phyloP scores from a whole-genome alignment of 2,329 filamentous ascomycete genomes.

The Fusarium sp. region DNA sequence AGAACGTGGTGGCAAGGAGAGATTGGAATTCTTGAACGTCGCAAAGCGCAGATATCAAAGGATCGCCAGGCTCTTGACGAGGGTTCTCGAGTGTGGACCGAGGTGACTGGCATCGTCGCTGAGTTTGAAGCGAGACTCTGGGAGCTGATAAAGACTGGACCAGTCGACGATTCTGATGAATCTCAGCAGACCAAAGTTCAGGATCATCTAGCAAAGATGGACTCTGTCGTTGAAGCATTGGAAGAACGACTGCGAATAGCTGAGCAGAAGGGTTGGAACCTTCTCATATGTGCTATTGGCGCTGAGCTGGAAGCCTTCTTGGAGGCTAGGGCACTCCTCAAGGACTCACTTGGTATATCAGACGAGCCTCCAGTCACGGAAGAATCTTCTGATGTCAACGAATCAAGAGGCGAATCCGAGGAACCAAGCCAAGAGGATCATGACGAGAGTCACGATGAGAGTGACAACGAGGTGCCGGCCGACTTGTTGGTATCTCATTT shows the following conservation, averaged over 20 bases:
- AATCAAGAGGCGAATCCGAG: neutral
- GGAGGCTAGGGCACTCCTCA: slow-evolving; percentile 66
- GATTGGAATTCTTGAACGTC: slow-evolving; percentile 61
- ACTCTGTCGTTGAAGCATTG: slow-evolving; percentile 62
- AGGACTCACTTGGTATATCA: slow-evolving; percentile 27
- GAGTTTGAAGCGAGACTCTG: slow-evolving; percentile 71
- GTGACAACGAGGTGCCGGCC: slow-evolving; percentile 55
- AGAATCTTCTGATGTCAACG: slow-evolving; percentile 1
- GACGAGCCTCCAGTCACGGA: slow-evolving; percentile 19
- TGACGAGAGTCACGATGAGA: slow-evolving; percentile 39
- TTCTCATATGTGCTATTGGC: slow-evolving; percentile 77
- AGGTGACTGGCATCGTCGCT: slow-evolving; percentile 64
- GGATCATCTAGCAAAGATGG: slow-evolving; percentile 63
- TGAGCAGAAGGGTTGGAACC: slow-evolving; percentile 71
- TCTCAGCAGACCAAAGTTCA: slow-evolving; percentile 52
- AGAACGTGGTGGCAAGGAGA: slow-evolving; percentile 74
- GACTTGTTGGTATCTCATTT: slow-evolving; percentile 51
- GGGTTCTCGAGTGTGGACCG: slow-evolving; percentile 71
- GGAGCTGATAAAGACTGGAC: slow-evolving; percentile 57
- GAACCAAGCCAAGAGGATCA: slow-evolving; percentile 4
- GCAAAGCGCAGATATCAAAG: slow-evolving; percentile 63
- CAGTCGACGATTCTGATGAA: slow-evolving; percentile 45
- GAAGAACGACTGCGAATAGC: slow-evolving; percentile 62
- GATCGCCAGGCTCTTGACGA: slow-evolving; percentile 72
- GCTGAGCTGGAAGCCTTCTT: slow-evolving; percentile 74